A percentile compares a stretch with the other conserved stretches of the same genome.
Evolutionary conservation across 2,329 filamentous ascomycete genomes (phyloP).

Genomic region (Xylaria hypoxylon): DNA sequence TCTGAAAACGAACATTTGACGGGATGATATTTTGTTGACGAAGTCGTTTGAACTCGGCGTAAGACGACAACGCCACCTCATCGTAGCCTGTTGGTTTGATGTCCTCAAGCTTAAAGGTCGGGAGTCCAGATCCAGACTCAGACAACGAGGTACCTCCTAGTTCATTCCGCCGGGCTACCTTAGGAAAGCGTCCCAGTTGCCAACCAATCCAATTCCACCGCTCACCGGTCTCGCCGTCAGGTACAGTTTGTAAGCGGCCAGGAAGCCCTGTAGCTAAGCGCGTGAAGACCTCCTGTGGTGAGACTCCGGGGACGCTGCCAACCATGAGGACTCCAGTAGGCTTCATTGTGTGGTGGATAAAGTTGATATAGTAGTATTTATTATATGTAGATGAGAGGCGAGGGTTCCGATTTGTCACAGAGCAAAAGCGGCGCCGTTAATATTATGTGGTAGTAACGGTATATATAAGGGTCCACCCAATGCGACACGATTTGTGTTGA

Average conservation of each 20-base stretch:
- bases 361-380: conserved; percentile 29
- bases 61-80: conserved; percentile 42
- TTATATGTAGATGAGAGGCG: conserved; percentile 23
- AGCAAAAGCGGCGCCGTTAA: too few relatives aligned
- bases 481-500: too few relatives aligned
- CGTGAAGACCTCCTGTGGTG: conserved; percentile 40
- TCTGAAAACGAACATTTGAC: conserved; percentile 40
- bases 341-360: conserved; percentile 38
- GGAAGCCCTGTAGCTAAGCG: conserved; percentile 41
- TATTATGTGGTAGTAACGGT: too few relatives aligned
- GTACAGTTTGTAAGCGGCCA: conserved; percentile 40
- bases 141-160: conserved; percentile 41
- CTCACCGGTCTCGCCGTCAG: conserved; percentile 45
- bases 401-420: conserved; percentile 8
- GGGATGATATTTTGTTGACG: conserved; percentile 40
- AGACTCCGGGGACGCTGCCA: conserved; percentile 45
- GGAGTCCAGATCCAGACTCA: conserved; percentile 31
- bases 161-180: conserved; percentile 37
- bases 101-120: conserved; percentile 43
- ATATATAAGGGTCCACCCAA: too few relatives aligned
- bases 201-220: conserved; percentile 45
- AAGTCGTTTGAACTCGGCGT: conserved; percentile 42
- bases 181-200: conserved; percentile 42
- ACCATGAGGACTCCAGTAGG: conserved; percentile 46
- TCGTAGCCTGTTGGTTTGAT: conserved; percentile 43